phyloP scores from a whole-genome alignment of 306 rosid genomes.

The Cucurbita maxima region DNA sequence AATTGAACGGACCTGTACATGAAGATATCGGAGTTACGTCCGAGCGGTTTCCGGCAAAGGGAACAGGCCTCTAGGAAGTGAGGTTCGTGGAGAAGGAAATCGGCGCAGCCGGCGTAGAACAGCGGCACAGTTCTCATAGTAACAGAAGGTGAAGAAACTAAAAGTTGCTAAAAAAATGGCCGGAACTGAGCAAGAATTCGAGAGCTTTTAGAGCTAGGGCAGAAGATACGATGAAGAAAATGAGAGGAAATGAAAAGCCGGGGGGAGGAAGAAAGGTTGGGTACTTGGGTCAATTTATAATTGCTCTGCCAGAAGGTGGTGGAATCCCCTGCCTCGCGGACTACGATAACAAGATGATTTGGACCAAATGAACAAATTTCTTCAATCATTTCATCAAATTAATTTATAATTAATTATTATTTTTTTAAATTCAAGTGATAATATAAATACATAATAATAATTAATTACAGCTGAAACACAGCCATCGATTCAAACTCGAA shows the following conservation, averaged over 20 bases:
- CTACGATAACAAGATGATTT: neutral
- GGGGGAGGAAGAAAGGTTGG: neutral
- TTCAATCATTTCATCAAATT: too few relatives aligned
- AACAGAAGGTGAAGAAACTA: neutral
- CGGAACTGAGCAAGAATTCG: neutral
- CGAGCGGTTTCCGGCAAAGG: conserved; percentile 62
- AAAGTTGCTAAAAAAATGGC: neutral
- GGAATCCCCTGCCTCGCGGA: neutral
- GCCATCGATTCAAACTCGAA: too few relatives aligned
- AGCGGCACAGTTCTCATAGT: conserved; percentile 36
- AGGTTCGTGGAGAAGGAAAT: conserved; percentile 28
- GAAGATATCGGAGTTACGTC: conserved; percentile 58
- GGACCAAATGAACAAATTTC: neutral
- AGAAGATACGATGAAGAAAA: neutral
- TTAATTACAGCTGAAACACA: too few relatives aligned
- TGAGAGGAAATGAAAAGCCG: neutral
- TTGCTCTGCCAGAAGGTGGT: neutral
- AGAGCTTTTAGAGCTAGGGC: neutral
- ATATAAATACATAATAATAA: too few relatives aligned
- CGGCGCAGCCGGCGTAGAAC: conserved; percentile 31
- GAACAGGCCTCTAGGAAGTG: conserved; percentile 81
- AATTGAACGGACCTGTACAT: conserved; percentile 61
- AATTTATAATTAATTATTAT: too few relatives aligned
- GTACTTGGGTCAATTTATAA: neutral
- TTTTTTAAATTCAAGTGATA: too few relatives aligned